Conservation (phyloP, 2,329 filamentous ascomycete species). For the Pezicula neosporulosa region DNA sequence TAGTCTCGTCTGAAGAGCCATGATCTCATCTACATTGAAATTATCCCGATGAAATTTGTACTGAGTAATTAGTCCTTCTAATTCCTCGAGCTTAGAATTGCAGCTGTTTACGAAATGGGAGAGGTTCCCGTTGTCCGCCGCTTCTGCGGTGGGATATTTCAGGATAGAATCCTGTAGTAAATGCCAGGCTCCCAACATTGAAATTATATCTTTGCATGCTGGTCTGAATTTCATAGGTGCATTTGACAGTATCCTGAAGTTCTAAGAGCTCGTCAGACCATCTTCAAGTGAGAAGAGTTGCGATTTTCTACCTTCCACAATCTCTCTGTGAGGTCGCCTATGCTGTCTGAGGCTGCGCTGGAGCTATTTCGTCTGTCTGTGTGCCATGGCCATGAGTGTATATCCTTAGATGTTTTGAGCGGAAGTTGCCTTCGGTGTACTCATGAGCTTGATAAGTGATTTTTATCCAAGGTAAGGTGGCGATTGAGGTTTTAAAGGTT, state of each 20-base stretch:
- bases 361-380: too few species aligned
- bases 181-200: conserved; percentile 8
- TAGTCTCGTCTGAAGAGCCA: conserved; percentile 2
- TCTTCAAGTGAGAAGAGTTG: neutral
- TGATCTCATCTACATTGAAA: conserved; percentile 2
- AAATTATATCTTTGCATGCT: conserved; percentile 7
- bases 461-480: too few species aligned
- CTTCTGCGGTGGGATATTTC: conserved; percentile 2
- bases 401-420: too few species aligned
- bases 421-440: too few species aligned
- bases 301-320: conserved; percentile 3
- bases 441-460: too few species aligned
- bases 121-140: conserved; percentile 4
- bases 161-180: conserved; percentile 6
- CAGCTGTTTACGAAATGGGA: conserved; percentile 4
- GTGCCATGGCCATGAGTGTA: too few species aligned
- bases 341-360: neutral
- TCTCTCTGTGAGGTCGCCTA: conserved; percentile 4
- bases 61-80: conserved; percentile 6
- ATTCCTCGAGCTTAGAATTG: conserved; percentile 3
- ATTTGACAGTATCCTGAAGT: conserved; percentile 7
- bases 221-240: conserved; percentile 5
- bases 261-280: conserved; percentile 1
- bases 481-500: too few species aligned
- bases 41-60: conserved; percentile 1